Conservation (phyloP, 176 grass and related monocot species). For the Elymus sibiricus region DNA sequence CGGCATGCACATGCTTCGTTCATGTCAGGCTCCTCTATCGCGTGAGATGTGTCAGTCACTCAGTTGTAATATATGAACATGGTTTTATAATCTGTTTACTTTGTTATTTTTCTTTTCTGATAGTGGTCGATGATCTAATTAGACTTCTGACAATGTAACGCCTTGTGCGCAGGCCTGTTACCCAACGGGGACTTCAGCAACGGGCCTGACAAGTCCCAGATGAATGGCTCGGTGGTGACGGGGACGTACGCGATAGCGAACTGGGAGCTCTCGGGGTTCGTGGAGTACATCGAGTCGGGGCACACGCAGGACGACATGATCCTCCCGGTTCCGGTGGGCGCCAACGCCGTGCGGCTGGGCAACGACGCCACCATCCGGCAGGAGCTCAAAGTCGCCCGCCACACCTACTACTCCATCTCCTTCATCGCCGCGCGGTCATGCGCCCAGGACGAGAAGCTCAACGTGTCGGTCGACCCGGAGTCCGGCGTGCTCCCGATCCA, state of each 20-base stretch:
- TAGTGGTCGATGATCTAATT: too few species aligned
- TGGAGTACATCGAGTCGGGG: slow-evolving; percentile 57
- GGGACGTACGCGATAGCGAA: slow-evolving; percentile 8
- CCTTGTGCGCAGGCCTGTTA: slow-evolving; percentile 5
- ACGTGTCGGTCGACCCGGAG: slow-evolving; percentile 44
- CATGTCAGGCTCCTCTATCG: neutral
- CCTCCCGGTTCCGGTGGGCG: slow-evolving; percentile 40
- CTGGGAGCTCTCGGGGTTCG: slow-evolving; percentile 49
- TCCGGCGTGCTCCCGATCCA: slow-evolving; percentile 46
- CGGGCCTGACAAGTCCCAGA: slow-evolving; percentile 6
- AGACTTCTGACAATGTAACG: too few species aligned
- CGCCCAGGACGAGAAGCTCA: slow-evolving; percentile 52
- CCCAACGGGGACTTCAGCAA: slow-evolving; percentile 49
- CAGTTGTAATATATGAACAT: neutral
- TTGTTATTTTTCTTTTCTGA: too few species aligned
- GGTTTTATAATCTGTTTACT: neutral
- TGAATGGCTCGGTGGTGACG: slow-evolving; percentile 35
- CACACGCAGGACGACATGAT: slow-evolving; percentile 46
- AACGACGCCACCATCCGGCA: slow-evolving; percentile 62
- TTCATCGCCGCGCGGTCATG: slow-evolving; percentile 60
- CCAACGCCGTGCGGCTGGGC: slow-evolving; percentile 44
- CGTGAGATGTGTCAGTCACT: neutral
- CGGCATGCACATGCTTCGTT: neutral
- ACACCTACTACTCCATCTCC: slow-evolving; percentile 41
- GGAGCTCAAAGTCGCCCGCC: slow-evolving; percentile 17